Evolutionary conservation across 805 yeast genomes (phyloP).

Genomic region (Wilhelminamyces savonicus): DNA sequence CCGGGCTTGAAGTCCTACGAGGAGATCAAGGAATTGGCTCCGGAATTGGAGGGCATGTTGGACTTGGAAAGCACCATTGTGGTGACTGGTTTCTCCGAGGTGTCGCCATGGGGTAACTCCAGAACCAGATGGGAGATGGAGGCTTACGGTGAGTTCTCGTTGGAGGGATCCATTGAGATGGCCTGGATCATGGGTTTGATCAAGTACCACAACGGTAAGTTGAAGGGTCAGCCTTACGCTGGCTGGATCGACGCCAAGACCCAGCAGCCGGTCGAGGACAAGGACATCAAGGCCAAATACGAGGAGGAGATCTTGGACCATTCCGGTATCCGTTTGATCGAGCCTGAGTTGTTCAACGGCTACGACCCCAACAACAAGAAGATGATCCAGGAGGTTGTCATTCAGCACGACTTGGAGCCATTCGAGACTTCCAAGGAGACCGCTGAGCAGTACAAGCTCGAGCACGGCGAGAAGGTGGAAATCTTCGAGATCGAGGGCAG

Average conservation of each 20-base stretch:
- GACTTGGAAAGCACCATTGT: conserved; percentile 91
- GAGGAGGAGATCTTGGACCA: conserved; percentile 86
- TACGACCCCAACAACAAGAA: conserved; percentile 93
- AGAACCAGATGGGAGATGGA: conserved; percentile 99
- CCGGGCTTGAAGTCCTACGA: conserved; percentile 77
- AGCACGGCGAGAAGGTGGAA: conserved; percentile 93
- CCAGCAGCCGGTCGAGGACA: conserved; percentile 87
- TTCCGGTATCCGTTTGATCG: conserved; percentile 94
- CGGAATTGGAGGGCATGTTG: conserved; percentile 81
- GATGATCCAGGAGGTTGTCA: conserved; percentile 89
- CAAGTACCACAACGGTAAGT: conserved; percentile 87
- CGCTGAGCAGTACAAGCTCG: conserved; percentile 88
- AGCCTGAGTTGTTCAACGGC: conserved; percentile 90
- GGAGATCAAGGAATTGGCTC: conserved; percentile 60
- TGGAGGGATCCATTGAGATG: conserved; percentile 98
- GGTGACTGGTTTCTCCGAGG: conserved; percentile 97
- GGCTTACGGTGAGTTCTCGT: conserved; percentile 86
- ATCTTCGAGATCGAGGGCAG: conserved; percentile 80
- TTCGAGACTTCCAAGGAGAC: conserved; percentile 93
- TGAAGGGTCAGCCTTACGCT: conserved; percentile 84
- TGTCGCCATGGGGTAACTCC: conserved; percentile 99
- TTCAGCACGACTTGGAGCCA: conserved; percentile 94
- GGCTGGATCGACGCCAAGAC: conserved; percentile 99
- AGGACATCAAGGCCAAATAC: conserved; percentile 86
- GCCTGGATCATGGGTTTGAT: conserved; percentile 99